These are phyloP conservation scores for Zalerion maritima DNA, from an alignment of 495 filamentous ascomycete genomes.

Conservation along the genomic window DNA sequence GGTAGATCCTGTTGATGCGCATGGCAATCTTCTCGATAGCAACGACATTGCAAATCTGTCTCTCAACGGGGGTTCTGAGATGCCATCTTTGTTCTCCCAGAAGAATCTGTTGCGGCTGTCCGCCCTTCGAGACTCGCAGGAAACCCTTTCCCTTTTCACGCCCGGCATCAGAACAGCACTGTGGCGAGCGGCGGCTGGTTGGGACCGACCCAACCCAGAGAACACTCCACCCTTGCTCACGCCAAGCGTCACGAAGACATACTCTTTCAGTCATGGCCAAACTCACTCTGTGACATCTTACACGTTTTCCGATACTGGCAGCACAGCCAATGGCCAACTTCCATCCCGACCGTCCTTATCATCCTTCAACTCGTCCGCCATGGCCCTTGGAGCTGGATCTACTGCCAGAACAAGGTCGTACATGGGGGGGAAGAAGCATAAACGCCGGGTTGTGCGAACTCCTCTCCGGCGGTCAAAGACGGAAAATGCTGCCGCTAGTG, in stretches of 20 bases:
- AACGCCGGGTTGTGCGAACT: slow-evolving; percentile 86
- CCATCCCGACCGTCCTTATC: slow-evolving; percentile 31
- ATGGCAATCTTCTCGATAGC: slow-evolving; percentile 60
- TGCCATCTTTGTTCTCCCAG: slow-evolving; percentile 75
- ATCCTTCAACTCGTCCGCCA: slow-evolving; percentile 34
- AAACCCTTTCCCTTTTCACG: slow-evolving; percentile 77
- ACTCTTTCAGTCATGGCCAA: slow-evolving; percentile 47
- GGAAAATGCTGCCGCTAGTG: slow-evolving; percentile 30
- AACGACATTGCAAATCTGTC: slow-evolving; percentile 60
- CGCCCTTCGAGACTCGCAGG: slow-evolving; percentile 64
- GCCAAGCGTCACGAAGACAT: slow-evolving; percentile 39
- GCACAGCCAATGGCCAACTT: slow-evolving; percentile 31
- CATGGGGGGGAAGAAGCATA: slow-evolving; percentile 70
- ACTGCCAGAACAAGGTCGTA: slow-evolving; percentile 48
- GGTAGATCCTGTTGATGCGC: slow-evolving; percentile 58
- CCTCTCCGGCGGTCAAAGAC: slow-evolving; percentile 57
- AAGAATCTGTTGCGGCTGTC: slow-evolving; percentile 71
- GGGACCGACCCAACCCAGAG: slow-evolving; percentile 50
- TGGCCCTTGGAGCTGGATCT: slow-evolving; percentile 48
- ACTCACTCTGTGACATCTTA: slow-evolving; percentile 47
- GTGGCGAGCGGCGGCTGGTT: slow-evolving; percentile 80
- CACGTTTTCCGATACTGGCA: slow-evolving; percentile 42
- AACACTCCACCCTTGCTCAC: slow-evolving; percentile 40
- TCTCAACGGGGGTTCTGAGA: slow-evolving; percentile 58
- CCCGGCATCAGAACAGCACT: slow-evolving; percentile 69